A percentile compares a stretch with the other conserved stretches of the same genome.
Evolutionary conservation across 208 protist species (phyloP).

Genomic region (Crithidia acanthocephali): DNA sequence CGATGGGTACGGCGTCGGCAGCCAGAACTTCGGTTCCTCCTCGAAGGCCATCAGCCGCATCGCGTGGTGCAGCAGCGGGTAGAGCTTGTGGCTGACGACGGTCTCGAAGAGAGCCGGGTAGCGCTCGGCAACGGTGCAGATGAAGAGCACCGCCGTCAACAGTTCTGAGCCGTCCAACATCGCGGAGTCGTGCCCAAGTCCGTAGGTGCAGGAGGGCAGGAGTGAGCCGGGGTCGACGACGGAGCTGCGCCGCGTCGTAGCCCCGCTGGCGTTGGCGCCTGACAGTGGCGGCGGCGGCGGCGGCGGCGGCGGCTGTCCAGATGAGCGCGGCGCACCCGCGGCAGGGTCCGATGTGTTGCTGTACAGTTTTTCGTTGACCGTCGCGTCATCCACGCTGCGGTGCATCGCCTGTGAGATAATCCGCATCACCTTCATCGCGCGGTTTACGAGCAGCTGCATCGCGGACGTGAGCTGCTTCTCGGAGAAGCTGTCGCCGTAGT

Average conservation of each 20-base stretch:
- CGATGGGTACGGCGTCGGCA: slow-evolving; percentile 21
- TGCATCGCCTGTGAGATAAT: slow-evolving; percentile 15
- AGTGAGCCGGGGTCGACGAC: slow-evolving; percentile 4
- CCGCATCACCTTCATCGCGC: slow-evolving; percentile 29
- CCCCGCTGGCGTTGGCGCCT: not conserved
- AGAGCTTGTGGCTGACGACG: slow-evolving; percentile 42
- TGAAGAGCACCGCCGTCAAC: slow-evolving; percentile 54
- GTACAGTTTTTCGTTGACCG: not conserved
- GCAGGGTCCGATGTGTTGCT: not conserved
- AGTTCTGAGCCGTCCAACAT: slow-evolving; percentile 37
- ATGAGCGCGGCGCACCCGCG: not conserved
- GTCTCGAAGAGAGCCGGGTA: slow-evolving; percentile 52
- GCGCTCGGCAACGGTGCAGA: slow-evolving; percentile 41
- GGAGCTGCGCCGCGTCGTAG: not conserved
- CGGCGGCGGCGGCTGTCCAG: not conserved
- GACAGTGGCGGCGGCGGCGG: not conserved
- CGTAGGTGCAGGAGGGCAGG: slow-evolving; percentile 3
- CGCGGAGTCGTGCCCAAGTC: slow-evolving; percentile 24
- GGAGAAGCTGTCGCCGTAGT: slow-evolving; percentile 25
- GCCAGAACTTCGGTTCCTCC: slow-evolving; percentile 27
- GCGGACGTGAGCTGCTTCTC: slow-evolving; percentile 19
- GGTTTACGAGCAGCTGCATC: slow-evolving; percentile 36
- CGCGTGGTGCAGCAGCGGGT: slow-evolving; percentile 53
- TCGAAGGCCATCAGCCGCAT: slow-evolving; percentile 35
- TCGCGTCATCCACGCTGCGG: slow-evolving; percentile 17